Conservation (phyloP, 108 stramenopile species). For the Cyclotella choctawhatcheeana region DNA sequence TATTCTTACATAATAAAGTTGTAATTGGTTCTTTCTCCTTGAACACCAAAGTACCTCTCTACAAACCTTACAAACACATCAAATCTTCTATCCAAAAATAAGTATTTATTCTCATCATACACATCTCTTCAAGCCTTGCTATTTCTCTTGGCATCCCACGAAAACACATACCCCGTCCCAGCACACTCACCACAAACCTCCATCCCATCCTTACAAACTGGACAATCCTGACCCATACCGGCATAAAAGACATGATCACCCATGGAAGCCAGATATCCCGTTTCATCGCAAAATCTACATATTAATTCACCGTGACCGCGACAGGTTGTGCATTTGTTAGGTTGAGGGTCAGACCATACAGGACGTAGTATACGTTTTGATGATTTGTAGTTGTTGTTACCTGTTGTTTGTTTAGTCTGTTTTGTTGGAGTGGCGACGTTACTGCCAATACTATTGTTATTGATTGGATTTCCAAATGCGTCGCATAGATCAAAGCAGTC, state of each 20-base stretch:
- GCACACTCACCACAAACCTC: constrained; percentile 36
- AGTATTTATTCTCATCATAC: no score
- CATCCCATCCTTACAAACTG: constrained; percentile 45
- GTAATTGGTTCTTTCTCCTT: no score
- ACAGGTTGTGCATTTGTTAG: constrained; percentile 27
- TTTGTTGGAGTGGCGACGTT: neutral
- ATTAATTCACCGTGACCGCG: constrained; percentile 16
- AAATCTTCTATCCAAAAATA: no score
- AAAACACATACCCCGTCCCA: constrained; percentile 44
- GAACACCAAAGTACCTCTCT: no score
- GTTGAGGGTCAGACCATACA: constrained; percentile 19
- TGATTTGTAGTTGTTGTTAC: neutral
- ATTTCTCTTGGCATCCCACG: constrained; percentile 23
- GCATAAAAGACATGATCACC: constrained; percentile 45
- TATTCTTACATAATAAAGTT: no score
- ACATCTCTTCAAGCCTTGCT: no score
- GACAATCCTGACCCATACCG: constrained; percentile 39
- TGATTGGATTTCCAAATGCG: constrained; percentile 12
- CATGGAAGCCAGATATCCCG: constrained; percentile 30
- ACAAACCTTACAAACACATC: no score
- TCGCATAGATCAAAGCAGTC: constrained; percentile 47
- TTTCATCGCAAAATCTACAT: constrained; percentile 47
- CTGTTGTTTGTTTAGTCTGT: neutral
- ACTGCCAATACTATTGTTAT: no score
- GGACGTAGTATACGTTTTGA: constrained; percentile 10